Base-by-base conservation (phyloP, 2,329 filamentous ascomycete genomes). In the Lojkania enalia region DNA sequence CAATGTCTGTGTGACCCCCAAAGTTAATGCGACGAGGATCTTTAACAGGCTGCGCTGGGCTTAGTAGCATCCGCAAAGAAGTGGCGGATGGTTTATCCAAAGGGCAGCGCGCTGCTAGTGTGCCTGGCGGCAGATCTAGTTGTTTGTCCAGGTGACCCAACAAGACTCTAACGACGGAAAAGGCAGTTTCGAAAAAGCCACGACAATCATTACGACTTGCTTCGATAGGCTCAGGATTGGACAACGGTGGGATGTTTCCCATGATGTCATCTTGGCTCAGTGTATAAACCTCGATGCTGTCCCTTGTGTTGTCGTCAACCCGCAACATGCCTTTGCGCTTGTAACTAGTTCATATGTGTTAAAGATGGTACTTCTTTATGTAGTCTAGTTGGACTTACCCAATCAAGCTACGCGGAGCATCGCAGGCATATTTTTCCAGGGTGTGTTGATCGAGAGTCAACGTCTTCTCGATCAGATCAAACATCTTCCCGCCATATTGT, bases 1-100 rank as follows among this genome's bases (percentile, higher is more conserved):
- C 70, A 33, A 71, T 66, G 42, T 71, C 69, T 1, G 66, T 70
- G 35, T 73, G 67, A 14, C 39, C 39, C 11, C 30, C 30, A 16
- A 48, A 33, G 5, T 4, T 38, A 14, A 42, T 47, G 20, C 27
- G 25, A 23, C 27, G 12, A 13, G 23, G 18, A 15, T 42, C 27
- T 14, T 20, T 18, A 4, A 30, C 14, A 13, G 25, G 62, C 48
- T 60, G 18, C 52, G 58, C 35, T 46, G 36, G 35, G 57, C 55
- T 45, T 55, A 48, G 20, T 58, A 16, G 55, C 27, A 57, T 50
- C 7, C 42, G 54, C 23, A 58, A 39, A 40, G 19, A 44, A 11
- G 59, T 66, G 3, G 52, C 63, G 4, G 64, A 65, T 4, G 44
- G 46, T 29, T 60, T 48, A 31, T 54, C 51, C 0, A 64, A 51